Percentiles rank a stretch among this genome's conserved stretches.
Conservation (phyloP, 1,139 yeast species). For the Debaryomyces psychrophilus region DNA sequence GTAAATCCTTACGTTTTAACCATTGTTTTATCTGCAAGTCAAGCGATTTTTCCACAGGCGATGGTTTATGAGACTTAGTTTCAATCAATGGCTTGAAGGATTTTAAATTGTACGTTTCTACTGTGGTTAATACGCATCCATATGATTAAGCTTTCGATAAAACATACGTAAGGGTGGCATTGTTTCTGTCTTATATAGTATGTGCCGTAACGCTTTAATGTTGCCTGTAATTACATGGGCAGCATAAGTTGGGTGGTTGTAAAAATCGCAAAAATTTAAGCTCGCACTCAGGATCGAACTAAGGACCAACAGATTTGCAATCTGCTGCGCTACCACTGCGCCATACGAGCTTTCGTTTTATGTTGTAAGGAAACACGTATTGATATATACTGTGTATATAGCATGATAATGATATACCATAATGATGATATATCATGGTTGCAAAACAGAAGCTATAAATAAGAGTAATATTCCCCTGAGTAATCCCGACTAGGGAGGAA, state of each 20-base stretch:
- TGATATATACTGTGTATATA: background rate
- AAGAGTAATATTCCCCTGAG: too few relatives aligned
- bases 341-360: slow-evolving; percentile 61
- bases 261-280: slow-evolving; percentile 36
- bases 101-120: background rate
- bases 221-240: too few relatives aligned
- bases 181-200: too few relatives aligned
- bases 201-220: too few relatives aligned
- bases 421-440: too few relatives aligned
- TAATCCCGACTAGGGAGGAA: too few relatives aligned
- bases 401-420: too few relatives aligned
- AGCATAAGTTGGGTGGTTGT: background rate
- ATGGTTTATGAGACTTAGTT: background rate
- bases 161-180: slow-evolving; percentile 8
- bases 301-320: slow-evolving; percentile 90
- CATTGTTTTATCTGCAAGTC: slow-evolving; percentile 16
- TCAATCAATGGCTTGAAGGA: slow-evolving; percentile 7
- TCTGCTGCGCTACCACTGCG: slow-evolving; percentile 94
- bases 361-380: background rate
- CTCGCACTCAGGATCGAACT: slow-evolving; percentile 85
- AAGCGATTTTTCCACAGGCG: slow-evolving; percentile 13
- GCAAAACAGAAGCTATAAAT: too few relatives aligned
- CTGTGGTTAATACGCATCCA: background rate
- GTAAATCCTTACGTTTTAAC: slow-evolving; percentile 16
- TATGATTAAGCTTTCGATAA: background rate